Conservation (phyloP, 106 monocot species). For the Gastrodia elata region DNA sequence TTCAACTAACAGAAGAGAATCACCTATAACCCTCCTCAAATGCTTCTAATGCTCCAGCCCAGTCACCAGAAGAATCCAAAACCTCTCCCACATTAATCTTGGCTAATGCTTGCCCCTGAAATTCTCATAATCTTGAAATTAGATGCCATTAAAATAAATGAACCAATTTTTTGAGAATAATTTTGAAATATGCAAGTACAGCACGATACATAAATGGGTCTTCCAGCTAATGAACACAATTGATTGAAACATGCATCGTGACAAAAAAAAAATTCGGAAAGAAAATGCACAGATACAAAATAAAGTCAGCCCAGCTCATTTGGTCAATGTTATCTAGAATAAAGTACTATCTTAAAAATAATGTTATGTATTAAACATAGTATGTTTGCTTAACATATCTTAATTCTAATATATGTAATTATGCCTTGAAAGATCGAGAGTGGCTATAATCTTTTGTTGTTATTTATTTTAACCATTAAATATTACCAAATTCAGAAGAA, state of each 20-base stretch:
- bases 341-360: background rate
- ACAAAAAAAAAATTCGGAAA: background rate
- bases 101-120: conserved; percentile 89
- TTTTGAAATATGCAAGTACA: background rate
- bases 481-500: background rate
- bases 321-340: background rate
- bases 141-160: background rate
- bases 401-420: background rate
- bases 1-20: background rate
- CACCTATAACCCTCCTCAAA: conserved; percentile 93
- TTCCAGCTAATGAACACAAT: background rate
- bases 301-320: background rate
- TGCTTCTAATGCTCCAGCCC: conserved; percentile 75
- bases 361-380: background rate
- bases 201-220: background rate
- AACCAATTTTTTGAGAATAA: background rate
- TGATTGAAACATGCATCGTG: background rate
- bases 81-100: conserved; percentile 93
- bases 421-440: background rate
- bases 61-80: conserved; percentile 84
- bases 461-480: background rate
- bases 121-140: conserved; percentile 2
- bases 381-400: background rate
- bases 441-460: background rate
- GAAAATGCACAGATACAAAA: background rate